Evolutionary conservation across 495 filamentous ascomycete genomes (phyloP).

Genomic region (Neurospora intermedia): DNA sequence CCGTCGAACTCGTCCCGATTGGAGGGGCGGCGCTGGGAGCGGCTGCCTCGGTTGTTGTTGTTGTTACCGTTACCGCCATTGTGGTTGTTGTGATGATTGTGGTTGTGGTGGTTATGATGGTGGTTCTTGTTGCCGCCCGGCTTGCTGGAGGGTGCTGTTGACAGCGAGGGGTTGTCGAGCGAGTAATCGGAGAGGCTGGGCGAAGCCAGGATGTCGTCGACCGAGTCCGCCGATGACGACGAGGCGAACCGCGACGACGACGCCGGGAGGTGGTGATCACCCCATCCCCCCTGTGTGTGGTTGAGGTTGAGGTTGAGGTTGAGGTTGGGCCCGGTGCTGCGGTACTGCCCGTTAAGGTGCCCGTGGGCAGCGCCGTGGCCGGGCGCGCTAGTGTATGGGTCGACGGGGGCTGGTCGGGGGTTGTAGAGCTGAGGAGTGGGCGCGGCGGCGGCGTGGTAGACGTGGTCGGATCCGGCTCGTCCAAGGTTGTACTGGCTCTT

Average conservation of each 20-base stretch:
- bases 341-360: slow-evolving; percentile 24
- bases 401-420: slow-evolving; percentile 21
- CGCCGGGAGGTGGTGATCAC: slow-evolving; percentile 4
- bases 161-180: slow-evolving; percentile 24
- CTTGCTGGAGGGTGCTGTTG: background rate
- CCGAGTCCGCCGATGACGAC: slow-evolving; percentile 36
- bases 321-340: slow-evolving; percentile 8
- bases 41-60: slow-evolving; percentile 31
- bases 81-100: background rate
- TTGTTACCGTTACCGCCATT: slow-evolving; percentile 25
- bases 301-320: background rate
- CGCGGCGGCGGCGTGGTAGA: slow-evolving; percentile 11
- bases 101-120: slow-evolving; percentile 5
- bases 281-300: background rate
- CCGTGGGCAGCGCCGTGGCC: slow-evolving; percentile 13
- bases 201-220: slow-evolving; percentile 37
- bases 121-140: background rate
- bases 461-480: slow-evolving; percentile 7
- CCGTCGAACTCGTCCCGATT: slow-evolving; percentile 86
- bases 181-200: slow-evolving; percentile 35
- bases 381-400: slow-evolving; percentile 16
- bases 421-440: slow-evolving; percentile 23
- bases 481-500: slow-evolving; percentile 11
- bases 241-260: slow-evolving; percentile 15
- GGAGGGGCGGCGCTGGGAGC: slow-evolving; percentile 60